These are phyloP conservation scores for Gaertneriomyces semiglobifer DNA, from an alignment of 192 early-diverging fungal species.

Conservation along the genomic window DNA sequence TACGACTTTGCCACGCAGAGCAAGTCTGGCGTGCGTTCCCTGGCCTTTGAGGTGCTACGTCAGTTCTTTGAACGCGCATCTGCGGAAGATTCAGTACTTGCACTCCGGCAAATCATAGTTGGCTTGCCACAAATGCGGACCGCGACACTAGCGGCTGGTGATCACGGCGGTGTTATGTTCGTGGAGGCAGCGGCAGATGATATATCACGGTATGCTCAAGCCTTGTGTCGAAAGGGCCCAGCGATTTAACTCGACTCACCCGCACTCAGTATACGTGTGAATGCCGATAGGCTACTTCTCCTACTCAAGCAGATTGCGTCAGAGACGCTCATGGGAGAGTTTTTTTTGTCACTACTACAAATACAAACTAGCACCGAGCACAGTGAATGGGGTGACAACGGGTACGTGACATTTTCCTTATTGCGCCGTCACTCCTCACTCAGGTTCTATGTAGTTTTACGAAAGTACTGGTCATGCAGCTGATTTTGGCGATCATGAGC, in stretches of 20 bases:
- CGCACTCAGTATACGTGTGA: conserved; percentile 28
- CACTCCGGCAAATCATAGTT: conserved; percentile 16
- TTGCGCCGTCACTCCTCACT: background rate
- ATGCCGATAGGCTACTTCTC: conserved; percentile 61
- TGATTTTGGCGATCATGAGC: conserved; percentile 66
- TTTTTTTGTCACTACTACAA: conserved; percentile 64
- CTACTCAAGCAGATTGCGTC: conserved; percentile 58
- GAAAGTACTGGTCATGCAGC: conserved; percentile 34
- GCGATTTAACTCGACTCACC: too few species aligned
- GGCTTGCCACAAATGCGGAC: conserved; percentile 5
- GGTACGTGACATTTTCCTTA: background rate
- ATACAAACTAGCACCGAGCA: too few species aligned
- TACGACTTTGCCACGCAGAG: conserved; percentile 23
- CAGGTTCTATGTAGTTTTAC: background rate
- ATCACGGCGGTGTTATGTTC: conserved; percentile 22
- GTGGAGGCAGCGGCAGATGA: background rate
- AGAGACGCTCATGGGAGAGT: conserved; percentile 58
- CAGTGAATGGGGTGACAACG: background rate
- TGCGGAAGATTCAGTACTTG: background rate
- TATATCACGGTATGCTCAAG: background rate
- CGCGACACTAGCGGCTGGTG: conserved; percentile 13
- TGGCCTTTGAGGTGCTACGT: conserved; percentile 21
- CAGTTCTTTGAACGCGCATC: conserved; percentile 14
- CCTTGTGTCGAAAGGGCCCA: too few species aligned
- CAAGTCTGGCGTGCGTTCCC: conserved; percentile 2